A percentile compares a stretch with the other conserved stretches of the same genome.
phyloP scores from a whole-genome alignment of 2,329 filamentous ascomycete genomes.

The Paecilomyces dactylethromorphus region DNA sequence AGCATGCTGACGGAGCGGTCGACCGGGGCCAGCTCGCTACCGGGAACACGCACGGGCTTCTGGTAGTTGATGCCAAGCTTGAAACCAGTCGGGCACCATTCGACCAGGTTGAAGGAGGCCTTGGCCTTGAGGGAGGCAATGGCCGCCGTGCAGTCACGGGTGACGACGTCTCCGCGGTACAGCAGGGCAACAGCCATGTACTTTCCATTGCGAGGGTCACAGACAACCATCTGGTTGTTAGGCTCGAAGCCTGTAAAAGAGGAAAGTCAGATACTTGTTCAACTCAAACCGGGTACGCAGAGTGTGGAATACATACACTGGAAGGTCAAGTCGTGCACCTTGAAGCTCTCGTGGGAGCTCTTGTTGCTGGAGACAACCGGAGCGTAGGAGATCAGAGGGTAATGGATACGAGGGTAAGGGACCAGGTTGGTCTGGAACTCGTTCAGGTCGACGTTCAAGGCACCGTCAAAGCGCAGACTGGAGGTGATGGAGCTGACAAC shows the following conservation, averaged over 20 bases:
- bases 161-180: constrained; percentile 61
- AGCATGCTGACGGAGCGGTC: constrained; percentile 56
- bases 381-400: constrained; percentile 59
- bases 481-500: constrained; percentile 63
- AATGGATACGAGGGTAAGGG: constrained; percentile 62
- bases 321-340: constrained; percentile 66
- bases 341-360: constrained; percentile 82
- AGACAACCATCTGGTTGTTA: constrained; percentile 65
- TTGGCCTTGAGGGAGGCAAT: constrained; percentile 59
- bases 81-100: constrained; percentile 65
- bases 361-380: constrained; percentile 62
- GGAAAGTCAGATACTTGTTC: constrained; percentile 4
- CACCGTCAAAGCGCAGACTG: constrained; percentile 59
- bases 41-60: constrained; percentile 48
- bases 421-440: constrained; percentile 67
- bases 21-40: constrained; percentile 48
- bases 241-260: constrained; percentile 52
- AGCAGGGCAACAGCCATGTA: constrained; percentile 63
- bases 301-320: constrained; percentile 45
- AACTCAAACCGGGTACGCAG: neutral
- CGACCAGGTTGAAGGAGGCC: constrained; percentile 58
- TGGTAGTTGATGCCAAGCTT: constrained; percentile 64
- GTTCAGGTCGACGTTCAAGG: constrained; percentile 61
- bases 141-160: constrained; percentile 54
- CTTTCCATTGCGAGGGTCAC: constrained; percentile 60